Percentiles rank a stretch among this genome's conserved stretches.
These are phyloP conservation scores for Kodamaea kakaduensis DNA, from an alignment of 805 yeast genomes.

Conservation along the genomic window DNA sequence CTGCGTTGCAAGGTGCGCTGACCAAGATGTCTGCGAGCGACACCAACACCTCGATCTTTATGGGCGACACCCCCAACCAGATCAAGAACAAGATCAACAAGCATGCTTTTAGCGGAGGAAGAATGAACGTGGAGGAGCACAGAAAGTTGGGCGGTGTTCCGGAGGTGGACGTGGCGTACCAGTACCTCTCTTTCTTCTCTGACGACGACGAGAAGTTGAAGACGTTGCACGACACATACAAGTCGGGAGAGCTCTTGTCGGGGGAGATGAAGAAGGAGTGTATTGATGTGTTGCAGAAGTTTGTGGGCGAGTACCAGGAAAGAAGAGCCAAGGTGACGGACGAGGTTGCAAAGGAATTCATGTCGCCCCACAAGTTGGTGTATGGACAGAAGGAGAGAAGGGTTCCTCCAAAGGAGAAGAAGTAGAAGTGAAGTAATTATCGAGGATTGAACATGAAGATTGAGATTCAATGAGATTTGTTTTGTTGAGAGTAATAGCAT, in stretches of 20 bases:
- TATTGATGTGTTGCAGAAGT: conserved; percentile 72
- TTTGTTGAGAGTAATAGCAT: too few relatives aligned
- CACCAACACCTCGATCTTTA: conserved; percentile 84
- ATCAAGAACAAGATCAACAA: conserved; percentile 93
- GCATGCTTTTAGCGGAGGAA: conserved; percentile 95
- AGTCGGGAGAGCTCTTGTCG: conserved; percentile 75
- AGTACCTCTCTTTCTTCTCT: conserved; percentile 83
- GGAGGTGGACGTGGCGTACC: conserved; percentile 92
- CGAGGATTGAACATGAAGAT: neutral
- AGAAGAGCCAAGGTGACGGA: conserved; percentile 66
- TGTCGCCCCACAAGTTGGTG: conserved; percentile 78
- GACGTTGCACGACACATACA: conserved; percentile 60
- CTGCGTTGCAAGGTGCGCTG: conserved; percentile 94
- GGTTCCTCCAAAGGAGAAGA: conserved; percentile 60
- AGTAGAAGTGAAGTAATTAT: conserved; percentile 26
- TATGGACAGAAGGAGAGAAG: conserved; percentile 72
- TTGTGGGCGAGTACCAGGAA: conserved; percentile 78
- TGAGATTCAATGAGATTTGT: neutral
- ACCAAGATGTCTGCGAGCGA: conserved; percentile 97
- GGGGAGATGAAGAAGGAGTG: conserved; percentile 92
- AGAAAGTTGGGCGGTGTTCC: conserved; percentile 88
- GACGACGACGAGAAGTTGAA: conserved; percentile 82
- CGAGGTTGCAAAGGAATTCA: conserved; percentile 58
- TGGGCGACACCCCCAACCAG: conserved; percentile 92
- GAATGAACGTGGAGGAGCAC: conserved; percentile 83